Evolutionary conservation across 306 rosid species (phyloP).

Genomic region (Alnus glutinosa): DNA sequence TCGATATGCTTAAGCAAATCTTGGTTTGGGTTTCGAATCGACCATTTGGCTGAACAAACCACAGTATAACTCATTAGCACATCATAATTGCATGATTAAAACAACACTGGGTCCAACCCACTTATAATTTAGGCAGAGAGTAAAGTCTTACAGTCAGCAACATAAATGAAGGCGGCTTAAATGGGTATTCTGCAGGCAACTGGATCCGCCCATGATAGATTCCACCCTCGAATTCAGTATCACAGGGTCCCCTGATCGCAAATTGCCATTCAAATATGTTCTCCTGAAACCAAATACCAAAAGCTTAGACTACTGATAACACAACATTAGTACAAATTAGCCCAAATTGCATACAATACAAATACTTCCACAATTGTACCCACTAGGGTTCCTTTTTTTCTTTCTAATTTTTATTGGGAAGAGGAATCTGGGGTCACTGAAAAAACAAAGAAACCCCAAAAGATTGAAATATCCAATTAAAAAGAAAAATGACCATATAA

Average conservation of each 20-base stretch:
- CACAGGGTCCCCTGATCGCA: conserved; percentile 76
- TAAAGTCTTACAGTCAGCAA: conserved; percentile 63
- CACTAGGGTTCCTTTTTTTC: not conserved
- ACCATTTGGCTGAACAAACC: conserved; percentile 74
- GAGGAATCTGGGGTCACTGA: not conserved
- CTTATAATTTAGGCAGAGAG: not conserved
- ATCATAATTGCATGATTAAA: not conserved
- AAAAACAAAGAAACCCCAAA: not conserved
- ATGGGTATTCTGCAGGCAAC: conserved; percentile 84
- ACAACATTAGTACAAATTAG: conserved; percentile 1
- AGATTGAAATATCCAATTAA: not conserved
- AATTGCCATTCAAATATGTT: conserved; percentile 97
- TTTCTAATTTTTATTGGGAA: not conserved
- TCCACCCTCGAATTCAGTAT: conserved; percentile 84
- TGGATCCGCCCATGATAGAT: conserved; percentile 87
- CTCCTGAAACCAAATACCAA: conserved; percentile 52
- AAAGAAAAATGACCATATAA: too few relatives aligned
- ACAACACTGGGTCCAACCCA: not conserved
- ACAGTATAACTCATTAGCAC: conserved; percentile 28
- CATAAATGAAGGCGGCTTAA: conserved; percentile 91
- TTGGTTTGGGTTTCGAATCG: conserved; percentile 95
- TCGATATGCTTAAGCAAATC: conserved; percentile 97
- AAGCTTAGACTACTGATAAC: not conserved
- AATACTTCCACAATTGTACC: not conserved
- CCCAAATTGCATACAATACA: not conserved